Evolutionary conservation across 805 yeast genomes (phyloP), one percentile per base, ranked within the genome.

Genomic region (Tetrapisispora fleetii): DNA sequence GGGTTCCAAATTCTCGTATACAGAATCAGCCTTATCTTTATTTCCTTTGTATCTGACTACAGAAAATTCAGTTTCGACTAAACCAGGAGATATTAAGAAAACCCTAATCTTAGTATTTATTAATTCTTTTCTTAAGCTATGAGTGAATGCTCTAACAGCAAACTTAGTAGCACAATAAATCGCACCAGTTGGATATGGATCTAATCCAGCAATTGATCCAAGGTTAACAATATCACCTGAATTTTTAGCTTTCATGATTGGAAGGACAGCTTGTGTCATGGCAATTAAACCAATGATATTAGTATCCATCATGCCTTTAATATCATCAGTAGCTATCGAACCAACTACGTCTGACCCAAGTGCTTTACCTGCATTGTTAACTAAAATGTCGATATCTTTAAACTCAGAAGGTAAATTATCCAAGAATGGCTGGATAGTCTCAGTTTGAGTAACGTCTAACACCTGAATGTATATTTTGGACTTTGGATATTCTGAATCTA

Each of bases 211-310:
- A 60, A 82, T 79, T 4, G 90, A 83, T 4, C 90, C 89, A 52
- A 83, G 60, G 58, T 82, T 83, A 51, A 83, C 83, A 53, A 83
- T 82, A 58, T 82, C 89, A 58, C 90, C 90, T 17, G 73, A 60
- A 63, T 84, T 80, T 57, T 83, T 81, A 49, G 73, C 72, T 62
- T 83, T 81, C 76, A 90, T 78, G 45, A 77, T 76, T 38, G 83
- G 82, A 42, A 91, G 67, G 24, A 89, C 75, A 6, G 83, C 80
- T 66, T 91, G 96, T 7, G 96, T 89, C 52, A 90, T 67, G 30
- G 83, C 78, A 51, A 90, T 85, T 65, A 90, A 72, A 3, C 96
- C 97, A 49, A 87, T 63, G 2, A 91, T 96, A 60, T 90, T 91
- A 50, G 96, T 88, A 58, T 83, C 75, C 67, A 86, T 81, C 88